Evolutionary conservation across 306 rosid genomes (phyloP).

Genomic region (Lathyrus tuberosus): DNA sequence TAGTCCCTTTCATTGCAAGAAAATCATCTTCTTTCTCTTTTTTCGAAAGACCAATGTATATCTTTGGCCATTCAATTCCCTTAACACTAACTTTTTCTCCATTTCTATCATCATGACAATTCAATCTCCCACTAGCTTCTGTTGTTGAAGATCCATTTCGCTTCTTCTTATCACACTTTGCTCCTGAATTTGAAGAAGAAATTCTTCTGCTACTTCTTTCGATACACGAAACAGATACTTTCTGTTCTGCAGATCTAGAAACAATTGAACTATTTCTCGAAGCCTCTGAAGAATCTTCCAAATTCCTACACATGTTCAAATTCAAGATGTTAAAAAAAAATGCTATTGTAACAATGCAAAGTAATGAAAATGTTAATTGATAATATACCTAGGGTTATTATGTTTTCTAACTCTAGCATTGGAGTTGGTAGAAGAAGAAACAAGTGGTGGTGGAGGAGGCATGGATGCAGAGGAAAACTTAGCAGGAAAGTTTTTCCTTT

Average conservation of each 20-base stretch:
- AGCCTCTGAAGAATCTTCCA: conserved; percentile 60
- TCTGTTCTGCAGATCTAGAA: conserved; percentile 55
- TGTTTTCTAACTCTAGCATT: conserved; percentile 53
- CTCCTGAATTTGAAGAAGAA: conserved; percentile 38
- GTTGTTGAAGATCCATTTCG: conserved; percentile 47
- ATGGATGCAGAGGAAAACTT: conserved; percentile 49
- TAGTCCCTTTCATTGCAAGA: conserved; percentile 79
- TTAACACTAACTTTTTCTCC: conserved; percentile 50
- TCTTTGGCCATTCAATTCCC: conserved; percentile 65
- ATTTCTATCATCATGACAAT: conserved; percentile 41
- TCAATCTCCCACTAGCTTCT: conserved; percentile 36
- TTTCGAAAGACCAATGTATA: conserved; percentile 63
- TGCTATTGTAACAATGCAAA: background rate
- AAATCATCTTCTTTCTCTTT: conserved; percentile 90
- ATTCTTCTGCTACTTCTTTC: conserved; percentile 58
- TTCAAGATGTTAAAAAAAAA: background rate
- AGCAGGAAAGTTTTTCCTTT: conserved; percentile 37
- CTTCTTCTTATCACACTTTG: conserved; percentile 57
- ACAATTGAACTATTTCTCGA: conserved; percentile 51
- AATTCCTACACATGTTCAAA: conserved; percentile 54
- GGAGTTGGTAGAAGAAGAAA: conserved; percentile 46
- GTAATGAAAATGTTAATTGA: conserved; percentile 19
- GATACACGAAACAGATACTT: conserved; percentile 44
- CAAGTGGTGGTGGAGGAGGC: conserved; percentile 53
- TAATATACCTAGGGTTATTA: conserved; percentile 52